Percentiles rank a stretch among this genome's conserved stretches.
These are phyloP conservation scores for Jimgerdemannia lactiflua DNA, from an alignment of 192 early-diverging fungal genomes.

Conservation along the genomic window DNA sequence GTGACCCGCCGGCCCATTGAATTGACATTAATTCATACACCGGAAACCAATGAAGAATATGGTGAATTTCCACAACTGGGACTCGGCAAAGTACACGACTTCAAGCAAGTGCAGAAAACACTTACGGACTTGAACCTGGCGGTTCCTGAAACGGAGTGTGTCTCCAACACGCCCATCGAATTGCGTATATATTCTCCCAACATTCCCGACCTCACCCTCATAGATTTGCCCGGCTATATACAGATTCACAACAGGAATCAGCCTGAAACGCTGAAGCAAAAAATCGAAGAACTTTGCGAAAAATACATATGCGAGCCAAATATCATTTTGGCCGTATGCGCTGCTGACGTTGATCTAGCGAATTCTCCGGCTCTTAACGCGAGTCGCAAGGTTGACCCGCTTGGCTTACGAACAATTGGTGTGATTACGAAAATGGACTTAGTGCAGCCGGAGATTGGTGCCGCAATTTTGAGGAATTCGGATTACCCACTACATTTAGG, in stretches of 20 bases:
- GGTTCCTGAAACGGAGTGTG: constrained; percentile 90
- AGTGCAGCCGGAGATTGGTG: constrained; percentile 76
- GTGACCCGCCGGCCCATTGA: constrained; percentile 84
- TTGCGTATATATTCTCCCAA: constrained; percentile 82
- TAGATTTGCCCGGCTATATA: constrained; percentile 86
- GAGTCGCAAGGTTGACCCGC: constrained; percentile 74
- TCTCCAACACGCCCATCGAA: constrained; percentile 81
- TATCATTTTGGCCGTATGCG: constrained; percentile 82
- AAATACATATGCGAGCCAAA: constrained; percentile 79
- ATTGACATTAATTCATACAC: constrained; percentile 81
- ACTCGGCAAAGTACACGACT: constrained; percentile 87
- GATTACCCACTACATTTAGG: constrained; percentile 95
- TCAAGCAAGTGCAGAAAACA: constrained; percentile 88
- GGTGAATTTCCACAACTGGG: constrained; percentile 85
- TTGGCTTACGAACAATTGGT: constrained; percentile 78
- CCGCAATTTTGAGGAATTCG: constrained; percentile 78
- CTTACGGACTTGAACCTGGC: constrained; percentile 94
- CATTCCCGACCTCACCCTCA: constrained; percentile 79
- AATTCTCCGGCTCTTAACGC: constrained; percentile 82
- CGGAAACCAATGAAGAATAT: constrained; percentile 70
- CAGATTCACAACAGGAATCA: constrained; percentile 83
- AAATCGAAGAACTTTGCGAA: constrained; percentile 83
- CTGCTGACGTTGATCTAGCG: constrained; percentile 83
- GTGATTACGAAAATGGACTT: constrained; percentile 89
- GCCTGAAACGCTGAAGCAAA: constrained; percentile 70